Percentiles rank a stretch among this genome's conserved stretches.
Evolutionary conservation across 2,329 filamentous ascomycete genomes (phyloP).

Genomic region (Orbilia blumenaviensis): DNA sequence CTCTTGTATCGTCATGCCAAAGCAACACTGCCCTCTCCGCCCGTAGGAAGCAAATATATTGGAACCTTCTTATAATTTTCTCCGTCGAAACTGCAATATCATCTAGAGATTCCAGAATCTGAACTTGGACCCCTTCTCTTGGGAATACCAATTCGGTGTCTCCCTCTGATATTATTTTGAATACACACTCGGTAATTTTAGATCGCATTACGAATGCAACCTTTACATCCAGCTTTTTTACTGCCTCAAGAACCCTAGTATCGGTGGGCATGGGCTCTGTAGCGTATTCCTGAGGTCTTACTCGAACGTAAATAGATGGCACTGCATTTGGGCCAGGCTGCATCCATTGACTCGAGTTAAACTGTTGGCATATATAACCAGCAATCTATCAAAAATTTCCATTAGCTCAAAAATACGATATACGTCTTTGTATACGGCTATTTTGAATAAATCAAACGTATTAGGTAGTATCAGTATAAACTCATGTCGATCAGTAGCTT

Average conservation of each 20-base stretch:
- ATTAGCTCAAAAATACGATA: not conserved
- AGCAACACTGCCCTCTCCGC: slow-evolving; percentile 17
- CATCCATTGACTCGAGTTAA: slow-evolving; percentile 19
- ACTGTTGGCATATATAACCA: slow-evolving; percentile 7
- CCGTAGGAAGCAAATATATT: slow-evolving; percentile 17
- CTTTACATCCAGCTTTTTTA: slow-evolving; percentile 13
- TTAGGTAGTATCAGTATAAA: too few relatives aligned
- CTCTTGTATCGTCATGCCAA: slow-evolving; percentile 26
- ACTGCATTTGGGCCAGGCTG: not conserved
- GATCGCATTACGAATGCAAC: slow-evolving; percentile 29
- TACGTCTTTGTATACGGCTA: too few relatives aligned
- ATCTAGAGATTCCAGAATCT: slow-evolving; percentile 15
- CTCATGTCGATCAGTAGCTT: not conserved
- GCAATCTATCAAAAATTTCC: slow-evolving; percentile 4
- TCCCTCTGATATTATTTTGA: not conserved
- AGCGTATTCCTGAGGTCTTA: not conserved
- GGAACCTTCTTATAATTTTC: slow-evolving; percentile 6
- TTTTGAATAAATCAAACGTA: too few relatives aligned
- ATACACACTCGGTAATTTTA: slow-evolving; percentile 15
- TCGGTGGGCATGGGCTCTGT: slow-evolving; percentile 7
- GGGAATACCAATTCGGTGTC: slow-evolving; percentile 16
- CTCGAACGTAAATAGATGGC: slow-evolving; percentile 6
- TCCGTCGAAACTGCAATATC: slow-evolving; percentile 7
- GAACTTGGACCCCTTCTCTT: slow-evolving; percentile 10
- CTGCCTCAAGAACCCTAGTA: slow-evolving; percentile 8